Evolutionary conservation across 768 basidiomycete genomes (phyloP).

Genomic region (Sarcodon aspratus): DNA sequence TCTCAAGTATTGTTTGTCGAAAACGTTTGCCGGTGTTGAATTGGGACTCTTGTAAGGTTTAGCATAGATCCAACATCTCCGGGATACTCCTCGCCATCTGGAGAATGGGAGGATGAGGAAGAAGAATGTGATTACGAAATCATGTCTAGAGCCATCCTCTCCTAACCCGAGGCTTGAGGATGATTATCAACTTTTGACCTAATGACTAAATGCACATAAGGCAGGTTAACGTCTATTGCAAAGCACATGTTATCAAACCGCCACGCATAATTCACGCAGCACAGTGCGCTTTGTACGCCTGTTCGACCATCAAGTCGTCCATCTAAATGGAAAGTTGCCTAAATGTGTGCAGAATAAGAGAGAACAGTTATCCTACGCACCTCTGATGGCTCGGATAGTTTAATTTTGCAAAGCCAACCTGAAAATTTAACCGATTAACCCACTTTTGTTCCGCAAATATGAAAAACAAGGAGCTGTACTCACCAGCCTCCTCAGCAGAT

Average conservation of each 20-base stretch:
- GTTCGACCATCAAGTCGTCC: conserved; percentile 57
- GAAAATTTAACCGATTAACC: conserved; percentile 2
- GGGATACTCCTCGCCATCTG: conserved; percentile 12
- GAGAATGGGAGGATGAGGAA: conserved; percentile 18
- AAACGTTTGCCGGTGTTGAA: not conserved
- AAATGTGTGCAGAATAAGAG: not conserved
- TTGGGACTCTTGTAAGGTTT: conserved; percentile 31
- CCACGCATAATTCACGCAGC: conserved; percentile 20
- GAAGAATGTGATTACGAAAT: conserved; percentile 25
- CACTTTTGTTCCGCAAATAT: not conserved
- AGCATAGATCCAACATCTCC: conserved; percentile 42
- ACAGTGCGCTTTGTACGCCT: conserved; percentile 61
- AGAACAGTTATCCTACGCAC: conserved; percentile 25
- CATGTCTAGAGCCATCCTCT: conserved; percentile 16
- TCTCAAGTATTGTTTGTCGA: not conserved
- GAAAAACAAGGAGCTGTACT: conserved; percentile 7
- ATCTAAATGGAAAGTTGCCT: conserved; percentile 29
- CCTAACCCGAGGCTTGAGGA: not conserved
- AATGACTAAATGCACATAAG: not conserved
- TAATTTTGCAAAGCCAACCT: conserved; percentile 98
- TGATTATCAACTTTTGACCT: not conserved
- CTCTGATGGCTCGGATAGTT: conserved; percentile 66
- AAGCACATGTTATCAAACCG: not conserved
- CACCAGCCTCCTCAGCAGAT: conserved; percentile 75
- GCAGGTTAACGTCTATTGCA: not conserved